Percentiles rank a stretch among this genome's conserved stretches.
Evolutionary conservation across 2,329 filamentous ascomycete genomes (phyloP).

Genomic region (Aspergillus fructus): DNA sequence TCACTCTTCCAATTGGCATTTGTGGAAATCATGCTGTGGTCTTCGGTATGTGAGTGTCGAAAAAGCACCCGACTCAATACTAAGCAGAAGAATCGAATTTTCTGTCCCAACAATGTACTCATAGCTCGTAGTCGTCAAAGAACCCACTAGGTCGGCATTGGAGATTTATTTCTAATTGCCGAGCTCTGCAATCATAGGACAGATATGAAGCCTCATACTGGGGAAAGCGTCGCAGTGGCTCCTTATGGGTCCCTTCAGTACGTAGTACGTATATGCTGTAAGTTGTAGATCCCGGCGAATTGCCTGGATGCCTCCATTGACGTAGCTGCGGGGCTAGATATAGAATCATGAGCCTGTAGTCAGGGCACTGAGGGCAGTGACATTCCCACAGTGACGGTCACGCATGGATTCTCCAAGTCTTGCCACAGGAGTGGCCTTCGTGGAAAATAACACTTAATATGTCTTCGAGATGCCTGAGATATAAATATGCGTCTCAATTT

Average conservation of each 20-base stretch:
- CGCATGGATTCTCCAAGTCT: background rate
- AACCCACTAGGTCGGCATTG: constrained; percentile 1
- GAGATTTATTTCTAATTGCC: background rate
- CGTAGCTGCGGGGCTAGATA: background rate
- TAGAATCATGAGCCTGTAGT: background rate
- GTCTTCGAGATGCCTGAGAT: background rate
- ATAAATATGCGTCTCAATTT: background rate
- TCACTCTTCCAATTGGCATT: background rate
- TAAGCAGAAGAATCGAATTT: background rate
- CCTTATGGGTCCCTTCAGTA: background rate
- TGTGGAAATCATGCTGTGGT: background rate
- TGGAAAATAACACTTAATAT: background rate
- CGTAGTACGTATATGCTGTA: background rate
- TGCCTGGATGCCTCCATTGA: background rate
- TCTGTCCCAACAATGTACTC: background rate
- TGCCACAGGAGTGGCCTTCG: background rate
- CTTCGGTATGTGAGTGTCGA: background rate
- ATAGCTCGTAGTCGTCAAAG: background rate
- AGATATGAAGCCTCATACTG: background rate
- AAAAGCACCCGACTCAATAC: background rate
- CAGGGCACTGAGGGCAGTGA: background rate
- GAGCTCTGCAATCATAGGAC: background rate
- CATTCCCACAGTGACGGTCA: background rate
- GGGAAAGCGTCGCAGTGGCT: background rate
- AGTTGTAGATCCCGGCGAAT: background rate